These are phyloP conservation scores for Ogataea nonfermentans DNA, from an alignment of 805 yeast genomes.

Conservation along the genomic window DNA sequence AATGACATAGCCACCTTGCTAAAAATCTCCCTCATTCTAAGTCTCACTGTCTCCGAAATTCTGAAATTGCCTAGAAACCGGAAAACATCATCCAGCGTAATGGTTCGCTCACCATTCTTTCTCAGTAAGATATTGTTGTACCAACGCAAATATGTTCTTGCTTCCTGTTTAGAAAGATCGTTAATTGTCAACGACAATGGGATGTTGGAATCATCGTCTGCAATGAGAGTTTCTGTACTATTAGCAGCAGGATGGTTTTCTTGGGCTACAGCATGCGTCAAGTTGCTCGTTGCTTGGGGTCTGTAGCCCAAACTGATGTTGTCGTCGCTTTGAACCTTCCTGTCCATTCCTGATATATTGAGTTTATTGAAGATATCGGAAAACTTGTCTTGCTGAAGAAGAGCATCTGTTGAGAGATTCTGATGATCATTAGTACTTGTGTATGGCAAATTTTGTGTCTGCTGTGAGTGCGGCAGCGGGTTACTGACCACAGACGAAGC, in stretches of 20 bases:
- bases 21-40: slow-evolving; percentile 49
- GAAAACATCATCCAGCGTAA: slow-evolving; percentile 75
- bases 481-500: slow-evolving; percentile 9
- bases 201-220: slow-evolving; percentile 40
- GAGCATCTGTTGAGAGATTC: slow-evolving; percentile 5
- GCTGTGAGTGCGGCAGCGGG: slow-evolving; percentile 8
- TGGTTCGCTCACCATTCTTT: slow-evolving; percentile 56
- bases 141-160: slow-evolving; percentile 88
- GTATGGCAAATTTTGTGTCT: slow-evolving; percentile 3
- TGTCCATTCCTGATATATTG: slow-evolving; percentile 17
- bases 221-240: slow-evolving; percentile 29
- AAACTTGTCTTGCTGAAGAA: slow-evolving; percentile 18
- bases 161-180: slow-evolving; percentile 74
- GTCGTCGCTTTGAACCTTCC: slow-evolving; percentile 24
- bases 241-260: slow-evolving; percentile 20
- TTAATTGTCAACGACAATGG: slow-evolving; percentile 65
- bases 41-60: slow-evolving; percentile 49
- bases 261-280: background rate
- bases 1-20: slow-evolving; percentile 56
- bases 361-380: slow-evolving; percentile 23
- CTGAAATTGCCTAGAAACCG: slow-evolving; percentile 76
- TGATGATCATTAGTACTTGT: background rate
- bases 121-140: slow-evolving; percentile 79
- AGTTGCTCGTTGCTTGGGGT: background rate
- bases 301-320: slow-evolving; percentile 16